Evolutionary conservation across 2,329 filamentous ascomycete species (phyloP).

Genomic region (Sarocladiaceae sp.): DNA sequence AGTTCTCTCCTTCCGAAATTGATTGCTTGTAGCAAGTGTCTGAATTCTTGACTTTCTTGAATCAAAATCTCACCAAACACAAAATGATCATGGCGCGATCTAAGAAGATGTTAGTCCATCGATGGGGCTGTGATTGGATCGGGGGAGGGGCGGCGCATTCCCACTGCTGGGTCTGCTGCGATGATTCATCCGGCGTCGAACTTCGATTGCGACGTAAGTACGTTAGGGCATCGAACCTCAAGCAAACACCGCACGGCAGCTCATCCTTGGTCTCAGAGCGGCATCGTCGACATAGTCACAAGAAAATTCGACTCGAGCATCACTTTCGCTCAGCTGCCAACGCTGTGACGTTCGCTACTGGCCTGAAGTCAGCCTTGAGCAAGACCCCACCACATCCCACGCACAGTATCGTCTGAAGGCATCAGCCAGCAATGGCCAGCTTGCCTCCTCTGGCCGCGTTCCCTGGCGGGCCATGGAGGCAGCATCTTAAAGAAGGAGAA

Average conservation of each 20-base stretch:
- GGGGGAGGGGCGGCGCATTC: conserved; percentile 2
- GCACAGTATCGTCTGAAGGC: no score
- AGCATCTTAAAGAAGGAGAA: conserved; percentile 59
- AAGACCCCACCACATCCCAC: no score
- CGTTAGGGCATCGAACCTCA: background rate
- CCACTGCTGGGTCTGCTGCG: conserved; percentile 1
- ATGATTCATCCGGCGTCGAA: conserved; percentile 5
- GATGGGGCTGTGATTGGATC: background rate
- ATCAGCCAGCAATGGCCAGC: conserved; percentile 20
- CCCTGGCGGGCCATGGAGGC: conserved; percentile 61
- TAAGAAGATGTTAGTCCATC: no score
- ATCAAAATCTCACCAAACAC: background rate
- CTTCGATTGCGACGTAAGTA: background rate
- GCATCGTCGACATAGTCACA: background rate
- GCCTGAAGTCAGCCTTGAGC: no score
- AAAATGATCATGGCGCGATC: no score
- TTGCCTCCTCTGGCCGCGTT: conserved; percentile 73
- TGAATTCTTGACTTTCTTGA: no score
- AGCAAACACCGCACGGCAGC: background rate
- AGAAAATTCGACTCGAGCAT: background rate
- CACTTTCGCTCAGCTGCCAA: no score
- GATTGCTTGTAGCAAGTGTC: no score
- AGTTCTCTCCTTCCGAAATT: no score
- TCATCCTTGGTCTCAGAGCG: background rate
- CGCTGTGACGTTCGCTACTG: no score